phyloP scores from a whole-genome alignment of 805 yeast species.

The Debaryomyces prosopidis region DNA sequence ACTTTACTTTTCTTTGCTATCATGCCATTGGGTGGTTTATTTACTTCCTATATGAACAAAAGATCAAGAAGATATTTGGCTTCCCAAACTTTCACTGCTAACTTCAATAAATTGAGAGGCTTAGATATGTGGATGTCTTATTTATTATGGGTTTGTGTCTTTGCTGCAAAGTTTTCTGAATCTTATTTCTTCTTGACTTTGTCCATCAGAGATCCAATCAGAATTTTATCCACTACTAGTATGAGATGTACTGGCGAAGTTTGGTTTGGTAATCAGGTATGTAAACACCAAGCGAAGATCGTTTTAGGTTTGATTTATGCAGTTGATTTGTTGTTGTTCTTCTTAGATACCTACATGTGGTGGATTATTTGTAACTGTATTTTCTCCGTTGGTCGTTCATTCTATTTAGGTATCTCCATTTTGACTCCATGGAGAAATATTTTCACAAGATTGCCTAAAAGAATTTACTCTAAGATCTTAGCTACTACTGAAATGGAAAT shows the following conservation, averaged over 20 bases:
- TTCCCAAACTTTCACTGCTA: constrained; percentile 94
- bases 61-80: constrained; percentile 86
- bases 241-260: constrained; percentile 97
- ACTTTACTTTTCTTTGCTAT: constrained; percentile 84
- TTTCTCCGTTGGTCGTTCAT: constrained; percentile 96
- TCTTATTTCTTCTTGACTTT: constrained; percentile 90
- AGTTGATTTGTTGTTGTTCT: constrained; percentile 92
- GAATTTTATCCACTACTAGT: constrained; percentile 77
- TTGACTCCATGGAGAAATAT: constrained; percentile 99
- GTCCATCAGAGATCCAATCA: constrained; percentile 91
- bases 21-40: constrained; percentile 96
- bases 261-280: constrained; percentile 77
- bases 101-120: constrained; percentile 77
- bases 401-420: constrained; percentile 97
- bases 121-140: constrained; percentile 96
- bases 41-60: constrained; percentile 88
- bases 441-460: constrained; percentile 96
- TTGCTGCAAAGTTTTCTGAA: constrained; percentile 84
- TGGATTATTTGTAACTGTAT: constrained; percentile 92
- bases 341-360: constrained; percentile 99
- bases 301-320: constrained; percentile 90
- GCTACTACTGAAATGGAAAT: constrained; percentile 99
- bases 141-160: constrained; percentile 85
- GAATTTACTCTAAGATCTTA: constrained; percentile 95
- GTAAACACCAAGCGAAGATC: constrained; percentile 85